These are phyloP conservation scores for Aspergillus nidulans DNA, from an alignment of 495 filamentous ascomycete genomes.

Conservation along the genomic window DNA sequence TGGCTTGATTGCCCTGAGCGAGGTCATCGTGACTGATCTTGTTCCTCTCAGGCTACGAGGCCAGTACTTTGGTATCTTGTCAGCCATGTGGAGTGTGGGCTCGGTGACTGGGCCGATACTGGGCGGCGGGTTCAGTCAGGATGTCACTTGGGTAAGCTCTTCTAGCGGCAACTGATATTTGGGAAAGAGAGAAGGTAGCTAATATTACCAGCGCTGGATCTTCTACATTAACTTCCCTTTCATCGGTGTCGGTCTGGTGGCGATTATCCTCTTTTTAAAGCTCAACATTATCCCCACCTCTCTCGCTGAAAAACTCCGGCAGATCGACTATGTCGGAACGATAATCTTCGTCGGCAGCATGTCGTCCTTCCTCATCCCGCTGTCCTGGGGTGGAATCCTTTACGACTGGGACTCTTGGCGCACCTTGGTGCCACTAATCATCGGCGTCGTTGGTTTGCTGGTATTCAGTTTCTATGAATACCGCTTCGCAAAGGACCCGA, in stretches of 20 bases:
- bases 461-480: conserved; percentile 21
- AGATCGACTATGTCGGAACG: conserved; percentile 53
- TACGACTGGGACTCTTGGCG: conserved; percentile 50
- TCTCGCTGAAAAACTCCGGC: conserved; percentile 28
- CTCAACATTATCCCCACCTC: conserved; percentile 24
- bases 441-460: conserved; percentile 18
- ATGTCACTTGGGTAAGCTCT: conserved; percentile 54
- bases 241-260: conserved; percentile 37
- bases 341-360: conserved; percentile 44
- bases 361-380: conserved; percentile 45
- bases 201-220: conserved; percentile 42
- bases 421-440: conserved; percentile 39
- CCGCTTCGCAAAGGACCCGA: conserved; percentile 36
- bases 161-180: not conserved
- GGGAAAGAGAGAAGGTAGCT: too few relatives aligned
- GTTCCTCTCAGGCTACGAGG: conserved; percentile 43
- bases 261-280: conserved; percentile 45
- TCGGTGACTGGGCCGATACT: conserved; percentile 64
- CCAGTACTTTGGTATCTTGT: conserved; percentile 48
- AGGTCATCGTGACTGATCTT: conserved; percentile 68
- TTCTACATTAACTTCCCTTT: conserved; percentile 53
- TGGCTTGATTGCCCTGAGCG: conserved; percentile 61
- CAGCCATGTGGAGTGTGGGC: conserved; percentile 60
- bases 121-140: conserved; percentile 63
- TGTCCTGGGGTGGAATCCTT: conserved; percentile 53